These are phyloP conservation scores for Sarcomyxa edulis DNA, from an alignment of 768 basidiomycete species.

Conservation along the genomic window DNA sequence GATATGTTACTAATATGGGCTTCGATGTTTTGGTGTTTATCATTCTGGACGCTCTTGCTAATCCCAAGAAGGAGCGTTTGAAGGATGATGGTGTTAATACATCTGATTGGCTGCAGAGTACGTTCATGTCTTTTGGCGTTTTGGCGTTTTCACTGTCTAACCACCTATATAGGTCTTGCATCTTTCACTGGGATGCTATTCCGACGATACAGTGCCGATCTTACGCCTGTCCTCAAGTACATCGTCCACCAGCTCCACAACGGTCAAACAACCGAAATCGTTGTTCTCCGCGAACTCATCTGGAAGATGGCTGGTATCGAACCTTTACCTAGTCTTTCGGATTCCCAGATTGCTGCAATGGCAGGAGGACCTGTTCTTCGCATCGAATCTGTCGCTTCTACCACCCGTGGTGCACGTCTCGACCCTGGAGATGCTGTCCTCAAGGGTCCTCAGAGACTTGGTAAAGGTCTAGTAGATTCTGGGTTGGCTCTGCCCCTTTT, in stretches of 20 bases:
- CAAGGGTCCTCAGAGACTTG: constrained; percentile 65
- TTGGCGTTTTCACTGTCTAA: constrained; percentile 11
- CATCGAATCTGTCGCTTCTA: constrained; percentile 82
- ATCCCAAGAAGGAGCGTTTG: constrained; percentile 73
- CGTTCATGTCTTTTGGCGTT: constrained; percentile 23
- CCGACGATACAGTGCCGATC: constrained; percentile 77
- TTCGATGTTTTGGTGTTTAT: constrained; percentile 91
- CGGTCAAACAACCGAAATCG: constrained; percentile 80
- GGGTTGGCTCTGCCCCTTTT: constrained; percentile 82
- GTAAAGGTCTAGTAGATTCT: constrained; percentile 61
- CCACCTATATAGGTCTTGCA: constrained; percentile 60
- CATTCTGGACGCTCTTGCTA: constrained; percentile 81
- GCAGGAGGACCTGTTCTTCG: constrained; percentile 85
- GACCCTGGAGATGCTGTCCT: constrained; percentile 60
- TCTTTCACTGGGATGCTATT: constrained; percentile 93
- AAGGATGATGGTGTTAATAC: constrained; percentile 92
- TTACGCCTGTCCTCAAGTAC: constrained; percentile 82
- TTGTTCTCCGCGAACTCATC: constrained; percentile 89
- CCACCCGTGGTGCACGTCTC: constrained; percentile 66
- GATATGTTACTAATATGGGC: constrained; percentile 88
- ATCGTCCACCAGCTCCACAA: constrained; percentile 86
- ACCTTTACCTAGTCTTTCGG: constrained; percentile 83
- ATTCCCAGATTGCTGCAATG: constrained; percentile 85
- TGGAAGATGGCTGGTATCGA: constrained; percentile 95
- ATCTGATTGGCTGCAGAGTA: constrained; percentile 90